Evolutionary conservation across 805 yeast species (phyloP).

Genomic region (Schwanniomyces pseudopolymorphus): DNA sequence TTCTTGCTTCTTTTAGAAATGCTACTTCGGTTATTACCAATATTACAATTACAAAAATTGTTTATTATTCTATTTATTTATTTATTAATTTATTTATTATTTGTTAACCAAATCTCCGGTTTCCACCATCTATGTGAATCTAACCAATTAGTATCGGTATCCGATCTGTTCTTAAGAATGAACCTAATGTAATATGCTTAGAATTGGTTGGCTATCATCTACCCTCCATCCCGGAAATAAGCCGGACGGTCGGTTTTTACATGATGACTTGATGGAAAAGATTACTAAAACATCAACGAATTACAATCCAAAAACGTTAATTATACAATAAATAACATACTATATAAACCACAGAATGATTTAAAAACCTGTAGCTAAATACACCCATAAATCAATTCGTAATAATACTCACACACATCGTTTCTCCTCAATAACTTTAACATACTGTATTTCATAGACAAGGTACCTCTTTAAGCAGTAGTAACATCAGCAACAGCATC

Average conservation of each 20-base stretch:
- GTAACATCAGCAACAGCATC: conserved; percentile 37
- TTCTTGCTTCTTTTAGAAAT: conserved; percentile 8
- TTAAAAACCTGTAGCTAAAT: not conserved
- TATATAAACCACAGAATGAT: not conserved
- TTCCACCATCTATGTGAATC: no score
- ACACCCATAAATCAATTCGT: not conserved
- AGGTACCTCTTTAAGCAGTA: conserved; percentile 10
- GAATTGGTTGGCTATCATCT: not conserved
- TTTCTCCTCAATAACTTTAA: not conserved
- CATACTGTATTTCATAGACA: not conserved
- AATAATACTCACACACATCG: not conserved
- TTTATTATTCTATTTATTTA: no score
- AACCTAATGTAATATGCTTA: not conserved
- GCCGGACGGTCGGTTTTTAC: not conserved
- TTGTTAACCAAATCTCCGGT: not conserved
- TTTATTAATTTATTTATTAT: no score
- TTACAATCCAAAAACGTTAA: not conserved
- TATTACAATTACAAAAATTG: no score
- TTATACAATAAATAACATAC: conserved; percentile 1
- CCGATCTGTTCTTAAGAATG: not conserved
- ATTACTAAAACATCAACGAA: not conserved
- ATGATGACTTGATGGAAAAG: not conserved
- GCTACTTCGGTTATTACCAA: not conserved
- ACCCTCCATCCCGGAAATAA: not conserved
- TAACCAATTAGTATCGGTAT: not conserved